Evolutionary conservation across 805 yeast species (phyloP).

Genomic region (Vanderwaltozyma polyspora): DNA sequence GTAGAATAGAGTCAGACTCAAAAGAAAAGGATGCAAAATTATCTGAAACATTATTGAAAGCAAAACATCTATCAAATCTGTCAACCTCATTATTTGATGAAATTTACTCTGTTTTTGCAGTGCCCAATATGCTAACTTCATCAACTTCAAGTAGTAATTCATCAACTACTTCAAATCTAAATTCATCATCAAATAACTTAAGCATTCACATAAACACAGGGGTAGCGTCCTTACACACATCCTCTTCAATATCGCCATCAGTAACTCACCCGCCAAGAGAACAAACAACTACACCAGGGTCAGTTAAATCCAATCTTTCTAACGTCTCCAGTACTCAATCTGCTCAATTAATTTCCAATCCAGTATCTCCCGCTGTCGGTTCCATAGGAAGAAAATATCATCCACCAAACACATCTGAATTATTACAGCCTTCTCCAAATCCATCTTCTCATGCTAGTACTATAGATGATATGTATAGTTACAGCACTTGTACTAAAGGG

Average conservation of each 20-base stretch:
- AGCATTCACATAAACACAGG: no score
- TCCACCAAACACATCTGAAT: no score
- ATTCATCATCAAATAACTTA: background rate
- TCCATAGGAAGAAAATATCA: no score
- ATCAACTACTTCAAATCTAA: background rate
- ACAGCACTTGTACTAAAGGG: no score
- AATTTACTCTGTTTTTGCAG: constrained; percentile 16
- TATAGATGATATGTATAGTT: no score
- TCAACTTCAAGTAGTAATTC: constrained; percentile 1
- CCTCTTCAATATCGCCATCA: background rate
- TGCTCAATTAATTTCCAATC: background rate
- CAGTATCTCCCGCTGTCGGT: background rate
- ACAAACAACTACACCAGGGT: background rate
- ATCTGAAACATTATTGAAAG: background rate
- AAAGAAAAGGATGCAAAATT: background rate
- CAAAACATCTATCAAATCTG: background rate
- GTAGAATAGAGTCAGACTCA: background rate
- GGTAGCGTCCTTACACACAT: no score
- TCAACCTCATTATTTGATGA: constrained; percentile 16
- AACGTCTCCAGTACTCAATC: no score
- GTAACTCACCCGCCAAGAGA: constrained; percentile 1
- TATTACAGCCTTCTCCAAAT: no score
- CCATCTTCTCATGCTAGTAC: no score
- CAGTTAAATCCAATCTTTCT: background rate
- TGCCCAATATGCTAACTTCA: constrained; percentile 11